Conservation (phyloP, 805 yeast species). For the Candida silvatica region DNA sequence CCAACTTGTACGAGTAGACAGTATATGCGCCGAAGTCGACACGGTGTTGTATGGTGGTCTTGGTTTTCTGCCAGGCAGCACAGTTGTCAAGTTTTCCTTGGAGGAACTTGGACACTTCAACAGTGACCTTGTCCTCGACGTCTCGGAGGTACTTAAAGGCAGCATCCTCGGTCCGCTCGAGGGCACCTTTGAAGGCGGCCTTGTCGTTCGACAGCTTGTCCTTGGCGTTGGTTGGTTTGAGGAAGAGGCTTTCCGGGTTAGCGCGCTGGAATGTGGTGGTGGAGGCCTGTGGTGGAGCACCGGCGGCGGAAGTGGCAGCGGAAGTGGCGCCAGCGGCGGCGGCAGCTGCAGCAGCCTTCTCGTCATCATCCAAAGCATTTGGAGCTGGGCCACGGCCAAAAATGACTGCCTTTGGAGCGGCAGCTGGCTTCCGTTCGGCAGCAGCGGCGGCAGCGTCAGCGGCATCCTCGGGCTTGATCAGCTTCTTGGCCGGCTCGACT, state of each 20-base stretch:
- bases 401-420: constrained; percentile 1
- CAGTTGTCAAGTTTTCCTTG: background rate
- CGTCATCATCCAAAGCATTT: background rate
- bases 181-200: background rate
- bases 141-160: background rate
- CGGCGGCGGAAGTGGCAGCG: background rate
- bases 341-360: background rate
- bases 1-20: constrained; percentile 36
- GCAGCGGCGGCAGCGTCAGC: background rate
- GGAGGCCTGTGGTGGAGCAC: background rate
- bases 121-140: background rate
- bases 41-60: background rate
- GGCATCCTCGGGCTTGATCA: background rate
- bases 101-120: background rate
- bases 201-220: background rate
- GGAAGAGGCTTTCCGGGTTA: constrained; percentile 6
- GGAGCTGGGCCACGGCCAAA: constrained; percentile 6
- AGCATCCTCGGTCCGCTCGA: background rate
- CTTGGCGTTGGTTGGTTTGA: constrained; percentile 2
- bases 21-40: constrained; percentile 5
- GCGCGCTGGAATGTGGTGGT: background rate
- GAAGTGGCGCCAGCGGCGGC: no score
- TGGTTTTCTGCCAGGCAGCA: background rate
- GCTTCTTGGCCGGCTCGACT: constrained; percentile 3
- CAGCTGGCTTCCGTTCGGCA: no score